Conservation (phyloP, 345 rosid genomes). For the Theobroma cacao region DNA sequence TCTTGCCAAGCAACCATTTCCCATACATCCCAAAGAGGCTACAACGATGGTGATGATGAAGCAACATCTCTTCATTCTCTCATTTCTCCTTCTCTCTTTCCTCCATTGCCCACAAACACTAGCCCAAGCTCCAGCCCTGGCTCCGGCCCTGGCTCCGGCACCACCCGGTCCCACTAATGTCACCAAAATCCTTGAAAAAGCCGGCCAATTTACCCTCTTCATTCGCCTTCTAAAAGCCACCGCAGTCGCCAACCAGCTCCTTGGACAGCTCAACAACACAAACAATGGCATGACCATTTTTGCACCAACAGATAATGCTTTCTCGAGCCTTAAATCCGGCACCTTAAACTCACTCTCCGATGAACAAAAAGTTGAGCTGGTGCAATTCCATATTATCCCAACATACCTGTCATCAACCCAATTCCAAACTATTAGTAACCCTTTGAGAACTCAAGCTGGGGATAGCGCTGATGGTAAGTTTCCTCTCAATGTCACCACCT, state of each 20-base stretch:
- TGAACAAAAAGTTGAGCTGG: slow-evolving; percentile 37
- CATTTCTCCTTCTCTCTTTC: slow-evolving; percentile 21
- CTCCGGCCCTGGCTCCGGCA: slow-evolving; percentile 33
- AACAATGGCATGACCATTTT: slow-evolving; percentile 49
- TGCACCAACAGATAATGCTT: slow-evolving; percentile 45
- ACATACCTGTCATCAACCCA: slow-evolving; percentile 30
- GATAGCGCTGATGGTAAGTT: slow-evolving; percentile 36
- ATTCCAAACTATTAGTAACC: slow-evolving; percentile 47
- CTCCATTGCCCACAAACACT: slow-evolving; percentile 21
- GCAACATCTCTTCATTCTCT: slow-evolving; percentile 13
- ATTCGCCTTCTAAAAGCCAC: slow-evolving; percentile 54
- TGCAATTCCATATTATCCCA: slow-evolving; percentile 47
- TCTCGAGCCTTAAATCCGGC: slow-evolving; percentile 39
- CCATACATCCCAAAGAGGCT: slow-evolving; percentile 7
- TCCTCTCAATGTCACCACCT: slow-evolving; percentile 41
- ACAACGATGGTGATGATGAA: slow-evolving; percentile 10
- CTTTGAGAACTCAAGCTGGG: slow-evolving; percentile 46
- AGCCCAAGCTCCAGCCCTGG: slow-evolving; percentile 22
- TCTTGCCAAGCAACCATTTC: neutral
- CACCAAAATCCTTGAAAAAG: slow-evolving; percentile 61
- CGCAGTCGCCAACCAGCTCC: slow-evolving; percentile 37
- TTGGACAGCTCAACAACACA: slow-evolving; percentile 42
- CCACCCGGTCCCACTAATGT: slow-evolving; percentile 49
- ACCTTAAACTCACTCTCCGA: slow-evolving; percentile 35
- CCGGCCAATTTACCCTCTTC: slow-evolving; percentile 48